Evolutionary conservation across 163 green algal genomes (phyloP), one percentile per base, ranked within the genome.

Genomic region (Picocystis sp.): DNA sequence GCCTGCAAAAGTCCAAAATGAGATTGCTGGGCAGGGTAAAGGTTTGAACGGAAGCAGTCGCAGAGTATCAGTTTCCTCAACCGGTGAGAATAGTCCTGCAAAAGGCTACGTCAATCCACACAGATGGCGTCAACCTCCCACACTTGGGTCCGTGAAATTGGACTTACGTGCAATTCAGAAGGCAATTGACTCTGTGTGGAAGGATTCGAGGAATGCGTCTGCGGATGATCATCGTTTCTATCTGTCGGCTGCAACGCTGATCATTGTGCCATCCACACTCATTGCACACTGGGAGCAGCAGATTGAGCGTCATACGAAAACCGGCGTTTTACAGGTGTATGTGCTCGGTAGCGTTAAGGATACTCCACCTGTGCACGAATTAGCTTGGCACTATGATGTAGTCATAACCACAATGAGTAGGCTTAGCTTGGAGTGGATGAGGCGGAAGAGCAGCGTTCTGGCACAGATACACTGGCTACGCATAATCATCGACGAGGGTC

Each of bases 401-500:
- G 41, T 69, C n/a, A 45, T 69, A 8, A 71, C 62, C 21, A 71
- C 62, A 13, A 65, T 69, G 41, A 19, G 12, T 2, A 23, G 60
- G 41, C 62, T 71, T 24, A 72, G 61, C 33, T 23, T 67, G 29
- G 63, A 71, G 34, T 71, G 63, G 63, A 33, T 25, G 12, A 25
- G 55, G 8, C 5, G 17, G 38, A 34, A 65, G 23, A 13, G 25
- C 6, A 22, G 33, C n/a, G 47, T 46, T 55, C 38, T 79, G 24
- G 50, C 61, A 45, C 71, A 84, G 72, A 68, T 98, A 13, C 82
- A 95, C 64, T 98, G 81, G 80, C 71, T 86, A 62, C 68, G 89
- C 2, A 35, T 95, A 0, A 65, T 98, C 11, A 51, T 98, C 22
- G 89, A 98, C 57, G 89, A 77, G 38, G 69, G 89, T 17, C 89